A percentile compares a stretch with the other conserved stretches of the same genome.
Evolutionary conservation across 106 monocot species (phyloP).

Genomic region (Allium fistulosum): DNA sequence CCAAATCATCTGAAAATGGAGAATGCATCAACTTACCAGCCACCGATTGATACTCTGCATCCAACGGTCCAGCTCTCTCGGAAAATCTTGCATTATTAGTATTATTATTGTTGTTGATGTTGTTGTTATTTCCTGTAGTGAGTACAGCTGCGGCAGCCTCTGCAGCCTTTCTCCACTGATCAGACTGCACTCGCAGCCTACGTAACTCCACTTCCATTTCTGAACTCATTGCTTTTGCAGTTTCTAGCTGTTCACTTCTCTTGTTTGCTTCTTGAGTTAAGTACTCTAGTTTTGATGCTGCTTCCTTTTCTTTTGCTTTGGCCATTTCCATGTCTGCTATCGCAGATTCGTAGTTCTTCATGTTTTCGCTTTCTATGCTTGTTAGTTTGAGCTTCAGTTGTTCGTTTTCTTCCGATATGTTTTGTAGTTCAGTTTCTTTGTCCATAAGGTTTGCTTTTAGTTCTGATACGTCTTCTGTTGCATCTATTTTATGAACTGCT

Average conservation of each 20-base stretch:
- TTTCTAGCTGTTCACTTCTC: conserved; percentile 61
- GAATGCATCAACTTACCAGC: conserved; percentile 53
- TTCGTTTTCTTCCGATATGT: conserved; percentile 57
- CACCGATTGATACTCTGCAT: conserved; percentile 29
- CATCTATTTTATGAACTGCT: conserved; percentile 7
- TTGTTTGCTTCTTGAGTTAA: conserved; percentile 55
- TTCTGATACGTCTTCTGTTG: conserved; percentile 25
- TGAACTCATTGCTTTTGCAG: conserved; percentile 36
- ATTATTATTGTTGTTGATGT: conserved; percentile 32
- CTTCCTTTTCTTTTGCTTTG: conserved; percentile 61
- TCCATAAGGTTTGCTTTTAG: conserved; percentile 57
- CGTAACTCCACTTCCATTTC: conserved; percentile 74
- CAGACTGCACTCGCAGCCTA: conserved; percentile 71
- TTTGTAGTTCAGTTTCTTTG: conserved; percentile 67
- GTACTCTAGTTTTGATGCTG: conserved; percentile 33
- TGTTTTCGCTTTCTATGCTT: conserved; percentile 28
- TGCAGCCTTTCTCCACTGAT: conserved; percentile 99
- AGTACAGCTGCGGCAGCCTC: conserved; percentile 85
- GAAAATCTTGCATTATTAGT: conserved; percentile 45
- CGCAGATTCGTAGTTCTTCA: conserved; percentile 22
- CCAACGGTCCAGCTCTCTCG: conserved; percentile 57
- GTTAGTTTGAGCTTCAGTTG: conserved; percentile 33
- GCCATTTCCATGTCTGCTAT: conserved; percentile 51
- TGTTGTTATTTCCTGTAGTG: conserved; percentile 35
- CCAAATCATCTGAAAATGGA: conserved; percentile 52